phyloP scores from a whole-genome alignment of 2,329 filamentous ascomycete species.

The Colletotrichum abscissum region DNA sequence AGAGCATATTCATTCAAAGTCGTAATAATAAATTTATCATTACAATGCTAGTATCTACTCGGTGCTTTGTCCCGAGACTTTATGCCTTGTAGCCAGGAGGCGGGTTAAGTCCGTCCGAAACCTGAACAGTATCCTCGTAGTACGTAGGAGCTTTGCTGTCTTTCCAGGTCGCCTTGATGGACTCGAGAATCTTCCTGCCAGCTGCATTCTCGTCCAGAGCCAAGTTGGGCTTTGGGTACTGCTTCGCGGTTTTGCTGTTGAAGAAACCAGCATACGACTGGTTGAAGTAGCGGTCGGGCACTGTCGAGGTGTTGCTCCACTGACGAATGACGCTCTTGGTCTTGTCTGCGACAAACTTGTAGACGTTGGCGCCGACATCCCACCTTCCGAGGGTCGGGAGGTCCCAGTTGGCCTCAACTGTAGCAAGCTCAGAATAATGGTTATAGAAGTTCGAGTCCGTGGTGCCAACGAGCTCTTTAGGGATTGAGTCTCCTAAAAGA shows the following conservation, averaged over 20 bases:
- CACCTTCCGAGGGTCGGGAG: constrained; percentile 77
- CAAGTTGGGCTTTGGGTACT: constrained; percentile 55
- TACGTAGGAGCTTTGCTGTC: constrained; percentile 53
- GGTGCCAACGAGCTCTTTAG: constrained; percentile 71
- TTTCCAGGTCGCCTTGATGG: constrained; percentile 51
- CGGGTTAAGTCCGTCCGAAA: constrained; percentile 55
- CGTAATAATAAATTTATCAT: too few species aligned
- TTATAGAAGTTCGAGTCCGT: constrained; percentile 78
- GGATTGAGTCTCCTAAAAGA: constrained; percentile 80
- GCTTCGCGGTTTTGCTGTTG: constrained; percentile 49
- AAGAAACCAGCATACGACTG: constrained; percentile 63
- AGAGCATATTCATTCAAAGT: too few species aligned
- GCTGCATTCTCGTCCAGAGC: constrained; percentile 42
- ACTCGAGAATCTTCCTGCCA: constrained; percentile 49
- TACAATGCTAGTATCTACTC: too few species aligned
- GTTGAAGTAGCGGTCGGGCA: constrained; percentile 62
- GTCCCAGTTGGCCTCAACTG: constrained; percentile 76
- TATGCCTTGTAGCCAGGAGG: constrained; percentile 48
- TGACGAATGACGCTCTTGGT: constrained; percentile 65
- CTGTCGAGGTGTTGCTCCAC: constrained; percentile 46
- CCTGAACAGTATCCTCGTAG: constrained; percentile 52
- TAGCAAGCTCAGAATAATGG: constrained; percentile 77
- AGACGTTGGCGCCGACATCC: constrained; percentile 80
- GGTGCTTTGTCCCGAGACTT: not conserved
- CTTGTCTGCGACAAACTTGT: constrained; percentile 67